Evolutionary conservation across 1,284 basidiomycete species (phyloP).

Genomic region (Waitea zeae): DNA sequence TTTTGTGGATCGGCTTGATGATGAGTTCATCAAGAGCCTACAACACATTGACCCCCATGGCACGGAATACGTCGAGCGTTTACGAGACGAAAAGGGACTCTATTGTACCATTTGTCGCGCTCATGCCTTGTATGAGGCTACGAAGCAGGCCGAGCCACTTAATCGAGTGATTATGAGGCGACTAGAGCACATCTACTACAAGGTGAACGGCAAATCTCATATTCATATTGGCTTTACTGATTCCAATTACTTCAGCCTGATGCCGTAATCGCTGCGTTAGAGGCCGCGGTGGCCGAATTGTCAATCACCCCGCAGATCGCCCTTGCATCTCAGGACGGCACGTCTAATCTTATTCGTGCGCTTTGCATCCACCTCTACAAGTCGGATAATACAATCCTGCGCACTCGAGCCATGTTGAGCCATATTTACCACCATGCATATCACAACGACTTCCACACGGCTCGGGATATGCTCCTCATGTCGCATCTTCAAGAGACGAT

Average conservation of each 20-base stretch:
- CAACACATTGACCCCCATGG: conserved; percentile 99
- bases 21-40: conserved; percentile 95
- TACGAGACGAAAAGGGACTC: conserved; percentile 89
- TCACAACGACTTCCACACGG: conserved; percentile 92
- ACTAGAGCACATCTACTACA: conserved; percentile 96
- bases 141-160: conserved; percentile 60
- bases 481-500: conserved; percentile 96
- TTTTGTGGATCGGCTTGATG: conserved; percentile 92
- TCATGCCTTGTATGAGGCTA: conserved; percentile 82
- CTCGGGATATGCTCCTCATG: conserved; percentile 98
- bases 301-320: conserved; percentile 41
- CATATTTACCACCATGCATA: conserved; percentile 97
- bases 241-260: conserved; percentile 49
- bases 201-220: conserved; percentile 34
- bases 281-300: conserved; percentile 41
- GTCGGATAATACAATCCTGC: conserved; percentile 76
- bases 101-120: conserved; percentile 89
- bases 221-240: conserved; percentile 1
- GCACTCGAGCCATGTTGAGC: conserved; percentile 92
- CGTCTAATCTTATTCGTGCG: conserved; percentile 68
- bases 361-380: conserved; percentile 92
- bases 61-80: conserved; percentile 91
- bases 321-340: conserved; percentile 34
- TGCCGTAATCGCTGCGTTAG: conserved; percentile 82
- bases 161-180: conserved; percentile 87